These are phyloP conservation scores for Exsudoporus frostii DNA, from an alignment of 768 basidiomycete genomes.

Conservation along the genomic window DNA sequence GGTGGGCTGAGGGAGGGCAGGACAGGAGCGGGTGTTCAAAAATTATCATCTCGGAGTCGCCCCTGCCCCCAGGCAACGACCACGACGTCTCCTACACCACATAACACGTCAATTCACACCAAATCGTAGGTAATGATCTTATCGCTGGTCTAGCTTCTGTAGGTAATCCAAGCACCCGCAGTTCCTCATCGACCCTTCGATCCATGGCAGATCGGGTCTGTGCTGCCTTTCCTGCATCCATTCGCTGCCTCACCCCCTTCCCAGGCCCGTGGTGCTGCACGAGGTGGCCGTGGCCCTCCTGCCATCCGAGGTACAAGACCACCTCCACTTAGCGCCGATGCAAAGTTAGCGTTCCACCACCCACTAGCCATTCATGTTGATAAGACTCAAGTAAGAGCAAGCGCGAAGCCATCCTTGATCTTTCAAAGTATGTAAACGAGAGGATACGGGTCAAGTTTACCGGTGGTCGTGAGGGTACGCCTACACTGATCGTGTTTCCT, in stretches of 20 bases:
- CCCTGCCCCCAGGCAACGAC: constrained; percentile 1
- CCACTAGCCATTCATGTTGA: constrained; percentile 24
- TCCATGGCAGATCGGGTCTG: constrained; percentile 34
- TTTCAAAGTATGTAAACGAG: constrained; percentile 91
- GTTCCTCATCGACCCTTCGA: neutral
- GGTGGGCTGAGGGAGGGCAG: constrained; percentile 27
- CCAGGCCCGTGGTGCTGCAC: constrained; percentile 59
- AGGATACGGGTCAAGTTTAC: constrained; percentile 94
- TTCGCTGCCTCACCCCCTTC: constrained; percentile 23
- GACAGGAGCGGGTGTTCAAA: constrained; percentile 35
- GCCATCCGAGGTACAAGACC: constrained; percentile 23
- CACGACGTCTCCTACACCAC: constrained; percentile 5
- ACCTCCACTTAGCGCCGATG: constrained; percentile 15
- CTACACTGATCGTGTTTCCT: neutral
- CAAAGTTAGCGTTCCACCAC: constrained; percentile 24
- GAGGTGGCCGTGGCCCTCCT: constrained; percentile 45
- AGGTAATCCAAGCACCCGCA: constrained; percentile 14
- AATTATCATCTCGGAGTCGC: constrained; percentile 9
- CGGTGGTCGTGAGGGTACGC: constrained; percentile 90
- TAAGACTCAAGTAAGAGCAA: constrained; percentile 42
- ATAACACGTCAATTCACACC: constrained; percentile 19
- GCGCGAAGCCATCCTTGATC: constrained; percentile 92
- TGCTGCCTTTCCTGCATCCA: neutral
- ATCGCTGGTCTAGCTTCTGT: neutral
- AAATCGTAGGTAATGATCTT: constrained; percentile 15